These are phyloP conservation scores for Tephrocybe sp. DNA, from an alignment of 768 basidiomycete genomes.

Conservation along the genomic window DNA sequence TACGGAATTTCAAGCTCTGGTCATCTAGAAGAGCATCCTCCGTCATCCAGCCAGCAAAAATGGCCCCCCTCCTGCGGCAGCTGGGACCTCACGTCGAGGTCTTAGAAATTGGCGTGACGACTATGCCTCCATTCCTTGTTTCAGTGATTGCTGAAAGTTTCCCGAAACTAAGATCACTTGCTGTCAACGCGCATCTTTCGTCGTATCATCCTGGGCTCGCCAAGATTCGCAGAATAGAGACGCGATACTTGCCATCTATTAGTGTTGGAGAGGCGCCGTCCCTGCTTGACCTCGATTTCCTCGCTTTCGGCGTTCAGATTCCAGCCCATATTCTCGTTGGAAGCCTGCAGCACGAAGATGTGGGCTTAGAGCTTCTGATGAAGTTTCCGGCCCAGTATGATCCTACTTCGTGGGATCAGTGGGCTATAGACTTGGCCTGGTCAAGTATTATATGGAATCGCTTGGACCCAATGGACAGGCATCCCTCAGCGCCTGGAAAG, in stretches of 20 bases:
- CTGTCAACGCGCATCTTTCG: conserved; percentile 21
- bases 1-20: conserved; percentile 21
- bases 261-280: neutral
- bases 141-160: conserved; percentile 10
- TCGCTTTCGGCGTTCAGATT: conserved; percentile 13
- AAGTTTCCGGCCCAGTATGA: conserved; percentile 9
- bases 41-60: conserved; percentile 8
- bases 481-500: neutral
- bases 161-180: conserved; percentile 16
- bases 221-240: conserved; percentile 3
- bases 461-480: neutral
- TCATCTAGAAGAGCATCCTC: conserved; percentile 17
- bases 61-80: conserved; percentile 14
- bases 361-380: conserved; percentile 3
- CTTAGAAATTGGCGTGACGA: conserved; percentile 18
- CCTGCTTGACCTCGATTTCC: conserved; percentile 7
- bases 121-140: conserved; percentile 17
- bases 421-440: conserved; percentile 13
- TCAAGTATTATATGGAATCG: conserved; percentile 18
- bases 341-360: neutral
- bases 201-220: conserved; percentile 19
- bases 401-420: conserved; percentile 14
- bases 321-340: neutral
- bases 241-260: conserved; percentile 1
- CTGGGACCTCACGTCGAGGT: conserved; percentile 10